phyloP scores from a whole-genome alignment of 1,139 yeast genomes.

The Debaryomycetaceae sp. region DNA sequence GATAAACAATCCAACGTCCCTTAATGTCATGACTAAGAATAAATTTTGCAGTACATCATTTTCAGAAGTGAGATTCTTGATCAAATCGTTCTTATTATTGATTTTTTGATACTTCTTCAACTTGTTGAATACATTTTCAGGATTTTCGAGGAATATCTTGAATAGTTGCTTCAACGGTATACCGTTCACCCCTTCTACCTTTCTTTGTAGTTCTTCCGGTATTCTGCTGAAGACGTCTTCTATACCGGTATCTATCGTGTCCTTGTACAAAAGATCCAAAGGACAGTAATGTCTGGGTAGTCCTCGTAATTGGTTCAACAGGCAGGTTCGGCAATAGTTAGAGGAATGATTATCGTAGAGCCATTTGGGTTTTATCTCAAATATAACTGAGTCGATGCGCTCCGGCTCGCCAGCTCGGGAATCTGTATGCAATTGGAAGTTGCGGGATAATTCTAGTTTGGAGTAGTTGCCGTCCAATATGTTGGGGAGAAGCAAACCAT shows the following conservation, averaged over 20 bases:
- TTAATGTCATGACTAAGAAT: slow-evolving; percentile 49
- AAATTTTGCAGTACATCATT: slow-evolving; percentile 45
- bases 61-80: slow-evolving; percentile 30
- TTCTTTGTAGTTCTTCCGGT: slow-evolving; percentile 17
- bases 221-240: slow-evolving; percentile 31
- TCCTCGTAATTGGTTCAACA: slow-evolving; percentile 35
- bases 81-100: slow-evolving; percentile 31
- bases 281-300: slow-evolving; percentile 43
- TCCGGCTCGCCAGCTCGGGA: slow-evolving; percentile 4
- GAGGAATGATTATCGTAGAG: slow-evolving; percentile 35
- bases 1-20: slow-evolving; percentile 53
- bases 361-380: slow-evolving; percentile 50
- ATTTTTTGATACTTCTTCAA: slow-evolving; percentile 36
- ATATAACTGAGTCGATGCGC: slow-evolving; percentile 26
- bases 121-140: slow-evolving; percentile 36
- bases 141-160: slow-evolving; percentile 23
- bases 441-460: slow-evolving; percentile 28
- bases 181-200: slow-evolving; percentile 16
- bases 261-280: slow-evolving; percentile 33
- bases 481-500: slow-evolving; percentile 42
- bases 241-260: slow-evolving; percentile 32
- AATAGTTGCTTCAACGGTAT: slow-evolving; percentile 32
- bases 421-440: slow-evolving; percentile 32
- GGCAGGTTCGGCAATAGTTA: slow-evolving; percentile 46
- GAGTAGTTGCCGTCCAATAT: slow-evolving; percentile 33